A percentile compares a stretch with the other conserved stretches of the same genome.
phyloP scores from a whole-genome alignment of 2,329 filamentous ascomycete species.

The Amauroascus verrucosus region DNA sequence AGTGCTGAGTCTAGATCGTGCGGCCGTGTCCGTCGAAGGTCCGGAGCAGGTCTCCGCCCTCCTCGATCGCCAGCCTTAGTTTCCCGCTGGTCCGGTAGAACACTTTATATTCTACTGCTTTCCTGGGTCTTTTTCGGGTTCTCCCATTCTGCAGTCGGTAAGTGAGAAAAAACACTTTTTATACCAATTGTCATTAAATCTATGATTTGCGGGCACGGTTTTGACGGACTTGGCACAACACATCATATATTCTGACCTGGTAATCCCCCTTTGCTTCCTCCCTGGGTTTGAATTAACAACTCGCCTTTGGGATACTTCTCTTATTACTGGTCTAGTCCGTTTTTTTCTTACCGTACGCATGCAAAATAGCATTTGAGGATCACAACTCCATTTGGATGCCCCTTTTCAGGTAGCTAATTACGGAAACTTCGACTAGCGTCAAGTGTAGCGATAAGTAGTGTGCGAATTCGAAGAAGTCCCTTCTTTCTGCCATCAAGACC shows the following conservation, averaged over 20 bases:
- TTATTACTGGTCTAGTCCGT: no score
- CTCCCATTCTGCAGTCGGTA: not conserved
- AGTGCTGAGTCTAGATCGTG: not conserved
- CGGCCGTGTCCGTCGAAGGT: not conserved
- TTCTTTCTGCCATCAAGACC: not conserved
- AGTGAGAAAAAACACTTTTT: not conserved
- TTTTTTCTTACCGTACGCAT: no score
- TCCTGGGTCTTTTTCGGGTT: not conserved
- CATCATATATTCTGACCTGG: not conserved
- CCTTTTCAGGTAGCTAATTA: not conserved
- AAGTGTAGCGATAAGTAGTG: not conserved
- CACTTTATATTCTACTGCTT: constrained; percentile 1
- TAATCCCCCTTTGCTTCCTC: no score
- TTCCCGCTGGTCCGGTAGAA: not conserved
- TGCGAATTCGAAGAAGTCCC: not conserved
- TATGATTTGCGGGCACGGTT: not conserved
- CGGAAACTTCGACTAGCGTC: not conserved
- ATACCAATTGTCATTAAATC: not conserved
- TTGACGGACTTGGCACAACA: not conserved
- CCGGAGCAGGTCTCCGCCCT: not conserved
- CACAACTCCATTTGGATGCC: not conserved
- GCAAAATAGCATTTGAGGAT: not conserved
- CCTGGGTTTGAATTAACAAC: no score
- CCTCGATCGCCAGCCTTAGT: not conserved
- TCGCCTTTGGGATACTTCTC: no score